Base-by-base conservation (phyloP, 2,329 filamentous ascomycete genomes). In the Decorospora gaudefroyi region DNA sequence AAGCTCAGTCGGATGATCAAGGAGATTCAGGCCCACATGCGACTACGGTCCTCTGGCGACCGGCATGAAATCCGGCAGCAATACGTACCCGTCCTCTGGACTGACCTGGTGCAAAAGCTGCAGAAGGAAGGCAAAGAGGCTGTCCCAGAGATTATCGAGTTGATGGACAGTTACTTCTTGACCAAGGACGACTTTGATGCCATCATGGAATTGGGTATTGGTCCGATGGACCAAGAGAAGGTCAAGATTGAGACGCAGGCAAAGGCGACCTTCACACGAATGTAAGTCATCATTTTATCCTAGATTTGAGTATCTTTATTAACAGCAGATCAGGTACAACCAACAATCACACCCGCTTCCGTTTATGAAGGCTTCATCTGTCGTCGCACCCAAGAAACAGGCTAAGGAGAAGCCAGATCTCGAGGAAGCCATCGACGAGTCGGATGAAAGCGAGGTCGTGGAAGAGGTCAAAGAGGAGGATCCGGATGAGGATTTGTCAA, bases 81-180 rank as follows among this genome's bases (percentile, higher is more conserved):
- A 64, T 99, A 99, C 61, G 73, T 99, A 55, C 93, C 93, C 1
- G 76, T 91, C 1, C 78, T 99, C 1, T 97, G 92, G 89, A 81
- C 87, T 31, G 83, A 86, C 62, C 78, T 92, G 15, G 79, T 96
- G 54, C 84, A 87, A 59, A 80, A 83, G 46, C 76, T 99, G 40
- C 81, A 90, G 59, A 69, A 75, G 0, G 85, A 95, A 44, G 93
- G 93, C 59, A 93, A 89, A 62, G 90, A 95, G 1, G 81, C 81
- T 6, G 86, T 96, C 4, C 79, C 82, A 1, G 85, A 88, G 2
- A 86, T 96, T 40, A 99, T 99, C 62, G 83, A 93, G 40, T 78
- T 96, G 40, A 97, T 99, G 93, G 93, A 99, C 66, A 90, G 86
- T 66, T 99, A 99, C 72, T 99, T 86, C 70, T 77, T 99, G 44